phyloP scores from a whole-genome alignment of 805 yeast species.

The Tetrapisispora arboricola region DNA sequence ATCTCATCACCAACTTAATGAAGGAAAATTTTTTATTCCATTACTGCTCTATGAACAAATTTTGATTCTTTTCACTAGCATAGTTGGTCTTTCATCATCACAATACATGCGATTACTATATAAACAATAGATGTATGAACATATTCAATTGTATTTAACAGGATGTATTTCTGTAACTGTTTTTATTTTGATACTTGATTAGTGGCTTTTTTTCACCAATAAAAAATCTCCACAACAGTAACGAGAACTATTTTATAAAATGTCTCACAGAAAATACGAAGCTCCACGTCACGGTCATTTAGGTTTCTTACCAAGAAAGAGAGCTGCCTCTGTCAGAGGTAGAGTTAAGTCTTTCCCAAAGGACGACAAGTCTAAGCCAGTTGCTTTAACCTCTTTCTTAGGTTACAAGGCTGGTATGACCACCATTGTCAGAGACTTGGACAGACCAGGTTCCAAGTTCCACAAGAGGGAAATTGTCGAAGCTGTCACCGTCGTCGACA shows the following conservation, averaged over 20 bases:
- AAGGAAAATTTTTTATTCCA: too few species aligned
- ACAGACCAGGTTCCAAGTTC: conserved; percentile 99
- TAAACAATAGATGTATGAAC: too few species aligned
- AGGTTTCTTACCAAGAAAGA: conserved; percentile 99
- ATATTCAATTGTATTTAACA: too few species aligned
- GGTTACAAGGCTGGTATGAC: conserved; percentile 99
- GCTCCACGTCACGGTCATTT: conserved; percentile 99
- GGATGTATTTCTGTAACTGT: too few species aligned
- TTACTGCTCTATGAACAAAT: too few species aligned
- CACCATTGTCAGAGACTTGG: conserved; percentile 98
- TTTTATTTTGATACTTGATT: too few species aligned
- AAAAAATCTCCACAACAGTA: conserved; percentile 1
- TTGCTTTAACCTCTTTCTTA: conserved; percentile 97
- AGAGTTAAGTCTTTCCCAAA: conserved; percentile 99
- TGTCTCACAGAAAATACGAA: conserved; percentile 99
- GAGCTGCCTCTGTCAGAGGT: conserved; percentile 97
- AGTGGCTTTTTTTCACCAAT: neutral
- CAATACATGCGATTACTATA: too few species aligned
- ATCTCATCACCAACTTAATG: too few species aligned
- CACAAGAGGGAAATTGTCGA: conserved; percentile 99
- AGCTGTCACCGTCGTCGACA: conserved; percentile 98
- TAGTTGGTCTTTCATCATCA: too few species aligned
- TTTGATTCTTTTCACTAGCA: too few species aligned
- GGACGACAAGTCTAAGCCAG: conserved; percentile 96
- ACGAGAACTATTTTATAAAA: conserved; percentile 23